Evolutionary conservation across 768 basidiomycete species (phyloP).

Genomic region (Filobasidium wieringae): DNA sequence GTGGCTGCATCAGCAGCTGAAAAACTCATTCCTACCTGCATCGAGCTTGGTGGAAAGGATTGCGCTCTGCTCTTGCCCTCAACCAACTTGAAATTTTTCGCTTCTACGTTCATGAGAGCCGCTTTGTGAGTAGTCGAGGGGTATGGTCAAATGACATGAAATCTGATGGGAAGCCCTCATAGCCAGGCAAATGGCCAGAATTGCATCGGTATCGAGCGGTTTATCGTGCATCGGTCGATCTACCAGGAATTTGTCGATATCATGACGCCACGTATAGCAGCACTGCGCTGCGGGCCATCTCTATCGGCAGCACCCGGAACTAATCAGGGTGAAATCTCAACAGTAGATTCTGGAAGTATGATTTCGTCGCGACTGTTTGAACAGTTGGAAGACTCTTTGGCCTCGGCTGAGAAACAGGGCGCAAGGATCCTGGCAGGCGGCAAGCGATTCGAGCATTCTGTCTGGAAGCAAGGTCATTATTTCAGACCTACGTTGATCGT

Average conservation of each 20-base stretch:
- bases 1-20: slow-evolving; percentile 73
- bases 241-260: slow-evolving; percentile 62
- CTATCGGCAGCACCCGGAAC: slow-evolving; percentile 41
- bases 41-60: slow-evolving; percentile 96
- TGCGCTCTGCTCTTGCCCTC: slow-evolving; percentile 77
- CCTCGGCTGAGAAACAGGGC: slow-evolving; percentile 57
- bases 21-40: slow-evolving; percentile 76
- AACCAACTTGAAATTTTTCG: slow-evolving; percentile 69
- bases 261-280: slow-evolving; percentile 48
- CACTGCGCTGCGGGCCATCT: slow-evolving; percentile 64
- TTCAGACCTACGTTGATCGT: slow-evolving; percentile 81
- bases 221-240: slow-evolving; percentile 69
- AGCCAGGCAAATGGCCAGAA: slow-evolving; percentile 93
- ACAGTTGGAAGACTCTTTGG: slow-evolving; percentile 56
- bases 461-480: slow-evolving; percentile 61
- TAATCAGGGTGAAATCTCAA: slow-evolving; percentile 56
- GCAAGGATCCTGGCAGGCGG: slow-evolving; percentile 58
- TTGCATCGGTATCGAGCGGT: slow-evolving; percentile 89
- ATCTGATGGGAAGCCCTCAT: slow-evolving; percentile 2
- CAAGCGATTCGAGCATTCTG: slow-evolving; percentile 51
- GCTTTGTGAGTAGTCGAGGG: slow-evolving; percentile 56
- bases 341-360: slow-evolving; percentile 80
- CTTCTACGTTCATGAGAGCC: slow-evolving; percentile 75
- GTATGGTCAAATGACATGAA: neutral
- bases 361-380: slow-evolving; percentile 62